Conservation (phyloP, 306 rosid genomes). For the Parietaria judaica region DNA sequence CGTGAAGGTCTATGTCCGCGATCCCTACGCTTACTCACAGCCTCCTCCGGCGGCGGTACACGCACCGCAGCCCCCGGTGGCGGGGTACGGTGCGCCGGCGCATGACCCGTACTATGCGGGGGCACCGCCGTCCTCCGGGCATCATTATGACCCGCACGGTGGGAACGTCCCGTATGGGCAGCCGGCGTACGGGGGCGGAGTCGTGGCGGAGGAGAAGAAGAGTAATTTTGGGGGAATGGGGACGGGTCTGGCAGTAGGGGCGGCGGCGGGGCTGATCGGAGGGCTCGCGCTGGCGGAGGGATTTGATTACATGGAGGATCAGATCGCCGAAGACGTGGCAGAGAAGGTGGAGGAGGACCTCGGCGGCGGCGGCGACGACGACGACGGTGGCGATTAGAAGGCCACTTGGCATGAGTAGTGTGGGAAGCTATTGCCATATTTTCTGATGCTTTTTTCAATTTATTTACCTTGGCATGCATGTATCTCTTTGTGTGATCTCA, state of each 20-base stretch:
- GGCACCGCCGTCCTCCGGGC: constrained; percentile 12
- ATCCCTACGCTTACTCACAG: constrained; percentile 33
- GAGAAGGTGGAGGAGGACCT: constrained; percentile 55
- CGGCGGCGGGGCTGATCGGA: constrained; percentile 60
- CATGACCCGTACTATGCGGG: constrained; percentile 32
- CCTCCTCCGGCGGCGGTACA: constrained; percentile 37
- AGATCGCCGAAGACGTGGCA: constrained; percentile 51
- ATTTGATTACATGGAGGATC: constrained; percentile 48
- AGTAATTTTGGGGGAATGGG: constrained; percentile 88
- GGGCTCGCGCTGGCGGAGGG: constrained; percentile 68
- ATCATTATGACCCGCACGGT: not conserved
- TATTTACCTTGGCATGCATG: too few relatives aligned
- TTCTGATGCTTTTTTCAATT: too few relatives aligned
- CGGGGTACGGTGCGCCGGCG: constrained; percentile 20
- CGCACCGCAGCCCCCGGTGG: constrained; percentile 14
- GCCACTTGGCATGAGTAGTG: too few relatives aligned
- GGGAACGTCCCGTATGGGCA: too few relatives aligned
- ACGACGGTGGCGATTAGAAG: too few relatives aligned
- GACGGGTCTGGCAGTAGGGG: constrained; percentile 87
- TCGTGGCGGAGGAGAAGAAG: constrained; percentile 44
- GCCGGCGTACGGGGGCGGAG: constrained; percentile 8
- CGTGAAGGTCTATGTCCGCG: constrained; percentile 33
- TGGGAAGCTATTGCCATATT: too few relatives aligned
- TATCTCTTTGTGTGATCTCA: too few relatives aligned
- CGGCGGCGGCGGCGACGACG: constrained; percentile 35